Conservation (phyloP, 495 filamentous ascomycete species). For the Daldinia grandis region DNA sequence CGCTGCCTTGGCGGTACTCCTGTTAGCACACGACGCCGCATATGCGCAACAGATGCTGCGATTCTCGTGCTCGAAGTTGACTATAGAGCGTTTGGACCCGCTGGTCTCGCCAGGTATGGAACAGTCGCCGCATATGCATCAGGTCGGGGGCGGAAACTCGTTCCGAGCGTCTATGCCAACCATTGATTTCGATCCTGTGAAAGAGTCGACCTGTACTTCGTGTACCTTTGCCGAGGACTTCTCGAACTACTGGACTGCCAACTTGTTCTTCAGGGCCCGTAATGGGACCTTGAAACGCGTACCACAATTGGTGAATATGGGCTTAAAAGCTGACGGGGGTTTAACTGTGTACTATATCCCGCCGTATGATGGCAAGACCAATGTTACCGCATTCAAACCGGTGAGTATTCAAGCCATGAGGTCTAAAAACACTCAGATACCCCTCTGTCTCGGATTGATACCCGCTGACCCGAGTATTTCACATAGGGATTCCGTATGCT, state of each 20-base stretch:
- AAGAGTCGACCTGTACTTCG: constrained; percentile 45
- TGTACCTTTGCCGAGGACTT: constrained; percentile 50
- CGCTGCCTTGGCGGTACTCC: constrained; percentile 52
- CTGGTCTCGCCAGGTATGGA: constrained; percentile 40
- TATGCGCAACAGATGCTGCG: constrained; percentile 58
- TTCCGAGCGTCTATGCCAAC: constrained; percentile 47
- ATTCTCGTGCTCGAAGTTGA: constrained; percentile 41
- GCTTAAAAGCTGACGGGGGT: constrained; percentile 48
- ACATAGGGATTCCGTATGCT: constrained; percentile 74
- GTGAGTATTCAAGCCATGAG: constrained; percentile 28
- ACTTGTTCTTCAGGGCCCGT: constrained; percentile 51
- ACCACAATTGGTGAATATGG: constrained; percentile 49
- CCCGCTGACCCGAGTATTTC: not conserved
- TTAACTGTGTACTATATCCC: constrained; percentile 55
- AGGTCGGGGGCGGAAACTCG: constrained; percentile 53
- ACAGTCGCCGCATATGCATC: constrained; percentile 51
- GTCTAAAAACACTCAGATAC: constrained; percentile 2
- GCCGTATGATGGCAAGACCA: constrained; percentile 49
- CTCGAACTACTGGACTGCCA: constrained; percentile 56
- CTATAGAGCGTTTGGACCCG: constrained; percentile 41
- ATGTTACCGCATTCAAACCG: constrained; percentile 56
- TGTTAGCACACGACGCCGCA: constrained; percentile 46
- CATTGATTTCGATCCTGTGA: constrained; percentile 37
- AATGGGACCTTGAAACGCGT: constrained; percentile 55
- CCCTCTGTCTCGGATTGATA: not conserved